Conservation (phyloP, 495 filamentous ascomycete genomes). For the Xylaria curta region DNA sequence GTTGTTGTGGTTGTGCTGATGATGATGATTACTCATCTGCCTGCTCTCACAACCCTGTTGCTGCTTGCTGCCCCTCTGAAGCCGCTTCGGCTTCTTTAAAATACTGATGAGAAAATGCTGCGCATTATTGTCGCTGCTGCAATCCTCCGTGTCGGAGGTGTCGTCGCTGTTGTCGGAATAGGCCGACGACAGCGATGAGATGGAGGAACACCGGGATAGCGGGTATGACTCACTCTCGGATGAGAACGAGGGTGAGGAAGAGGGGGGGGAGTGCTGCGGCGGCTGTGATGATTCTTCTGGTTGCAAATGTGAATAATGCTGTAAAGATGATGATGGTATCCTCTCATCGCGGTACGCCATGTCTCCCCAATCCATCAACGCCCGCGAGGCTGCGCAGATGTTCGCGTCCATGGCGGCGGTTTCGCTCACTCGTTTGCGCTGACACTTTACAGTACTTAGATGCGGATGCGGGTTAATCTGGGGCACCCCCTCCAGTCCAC, state of each 20-base stretch:
- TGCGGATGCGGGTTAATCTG: neutral
- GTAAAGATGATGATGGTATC: neutral
- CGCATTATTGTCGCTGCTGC: neutral
- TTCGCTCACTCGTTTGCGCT: neutral
- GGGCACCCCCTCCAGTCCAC: neutral
- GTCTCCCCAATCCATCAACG: slow-evolving; percentile 2
- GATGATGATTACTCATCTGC: neutral
- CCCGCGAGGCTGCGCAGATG: neutral
- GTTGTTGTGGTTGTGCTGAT: neutral
- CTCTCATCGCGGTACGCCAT: neutral
- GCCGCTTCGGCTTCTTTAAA: slow-evolving; percentile 20
- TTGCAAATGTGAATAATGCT: neutral
- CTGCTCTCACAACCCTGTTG: neutral
- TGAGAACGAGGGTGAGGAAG: neutral
- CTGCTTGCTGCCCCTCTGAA: neutral
- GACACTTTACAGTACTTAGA: neutral
- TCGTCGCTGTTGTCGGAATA: slow-evolving; percentile 17
- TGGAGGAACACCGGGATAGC: slow-evolving; percentile 5
- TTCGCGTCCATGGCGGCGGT: slow-evolving; percentile 4
- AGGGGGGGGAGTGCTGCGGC: neutral
- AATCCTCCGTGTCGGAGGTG: neutral
- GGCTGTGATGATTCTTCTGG: too few relatives aligned
- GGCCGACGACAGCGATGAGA: slow-evolving; percentile 12
- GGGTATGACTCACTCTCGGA: slow-evolving; percentile 12
- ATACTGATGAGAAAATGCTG: neutral